phyloP scores from a whole-genome alignment of 139 green algal species.

The Marvania coccoides region DNA sequence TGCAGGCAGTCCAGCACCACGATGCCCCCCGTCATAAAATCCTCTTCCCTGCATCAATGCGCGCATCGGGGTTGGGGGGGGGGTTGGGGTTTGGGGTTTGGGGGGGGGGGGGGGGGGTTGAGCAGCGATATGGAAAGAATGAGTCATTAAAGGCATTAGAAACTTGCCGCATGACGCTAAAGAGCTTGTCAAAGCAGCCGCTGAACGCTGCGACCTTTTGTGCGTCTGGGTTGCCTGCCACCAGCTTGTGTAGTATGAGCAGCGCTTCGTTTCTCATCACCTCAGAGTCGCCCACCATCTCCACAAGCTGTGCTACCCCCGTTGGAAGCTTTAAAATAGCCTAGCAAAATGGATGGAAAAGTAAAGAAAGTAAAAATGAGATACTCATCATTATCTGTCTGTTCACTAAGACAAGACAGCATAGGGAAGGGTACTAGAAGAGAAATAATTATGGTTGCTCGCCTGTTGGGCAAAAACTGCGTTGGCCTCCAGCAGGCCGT shows the following conservation, averaged over 20 bases:
- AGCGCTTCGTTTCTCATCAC: constrained; percentile 77
- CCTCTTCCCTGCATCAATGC: constrained; percentile 58
- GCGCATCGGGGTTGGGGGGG: no score
- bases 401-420: no score
- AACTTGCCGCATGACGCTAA: constrained; percentile 52
- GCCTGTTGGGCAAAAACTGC: constrained; percentile 1
- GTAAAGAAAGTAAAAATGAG: neutral
- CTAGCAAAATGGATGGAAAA: constrained; percentile 2
- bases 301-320: constrained; percentile 72
- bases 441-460: neutral
- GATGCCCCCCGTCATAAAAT: constrained; percentile 60
- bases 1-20: constrained; percentile 82
- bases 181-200: constrained; percentile 78
- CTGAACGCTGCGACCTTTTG: constrained; percentile 88
- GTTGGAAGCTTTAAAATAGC: constrained; percentile 65
- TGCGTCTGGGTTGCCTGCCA: constrained; percentile 53
- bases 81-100: no score
- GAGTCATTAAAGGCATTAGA: no score
- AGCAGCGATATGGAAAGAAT: no score
- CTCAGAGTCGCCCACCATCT: constrained; percentile 73
- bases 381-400: no score
- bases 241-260: constrained; percentile 68
- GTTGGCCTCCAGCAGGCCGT: constrained; percentile 38
- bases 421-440: no score
- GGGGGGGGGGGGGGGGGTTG: no score